These are phyloP conservation scores for Gossypium trilobum DNA, from an alignment of 441 rosid genomes.

Conservation along the genomic window DNA sequence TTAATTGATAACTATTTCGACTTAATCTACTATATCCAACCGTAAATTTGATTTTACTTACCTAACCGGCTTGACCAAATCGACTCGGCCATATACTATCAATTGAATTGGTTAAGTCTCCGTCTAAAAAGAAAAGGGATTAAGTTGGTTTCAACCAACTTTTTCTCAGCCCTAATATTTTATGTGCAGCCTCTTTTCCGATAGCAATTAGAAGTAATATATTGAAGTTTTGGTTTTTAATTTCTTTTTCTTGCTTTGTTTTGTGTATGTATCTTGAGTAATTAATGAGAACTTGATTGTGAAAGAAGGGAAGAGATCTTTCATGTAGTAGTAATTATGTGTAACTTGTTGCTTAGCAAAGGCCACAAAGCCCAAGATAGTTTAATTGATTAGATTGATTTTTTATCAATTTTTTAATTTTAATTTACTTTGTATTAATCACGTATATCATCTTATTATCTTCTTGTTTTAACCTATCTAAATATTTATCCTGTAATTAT, in stretches of 20 bases:
- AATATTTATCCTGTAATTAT: no score
- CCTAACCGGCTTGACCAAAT: background rate
- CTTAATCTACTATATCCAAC: background rate
- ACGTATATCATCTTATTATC: no score
- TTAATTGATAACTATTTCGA: background rate
- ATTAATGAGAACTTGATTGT: background rate
- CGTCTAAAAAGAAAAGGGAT: background rate
- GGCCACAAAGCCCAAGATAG: no score
- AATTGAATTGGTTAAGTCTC: background rate
- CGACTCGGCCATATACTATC: background rate
- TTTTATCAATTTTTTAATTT: no score
- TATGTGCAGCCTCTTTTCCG: background rate
- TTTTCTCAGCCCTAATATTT: background rate
- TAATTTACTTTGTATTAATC: no score
- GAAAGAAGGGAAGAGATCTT: background rate
- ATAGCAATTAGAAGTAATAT: background rate
- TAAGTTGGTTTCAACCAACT: background rate
- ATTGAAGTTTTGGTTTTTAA: background rate
- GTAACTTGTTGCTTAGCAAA: no score
- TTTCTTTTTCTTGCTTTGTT: background rate
- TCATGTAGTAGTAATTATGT: background rate
- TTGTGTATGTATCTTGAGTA: background rate
- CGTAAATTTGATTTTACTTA: no score
- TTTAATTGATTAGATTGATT: no score
- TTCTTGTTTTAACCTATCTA: no score